These are phyloP conservation scores for Pythium chondricola DNA, from an alignment of 352 stramenopile genomes.

Conservation along the genomic window DNA sequence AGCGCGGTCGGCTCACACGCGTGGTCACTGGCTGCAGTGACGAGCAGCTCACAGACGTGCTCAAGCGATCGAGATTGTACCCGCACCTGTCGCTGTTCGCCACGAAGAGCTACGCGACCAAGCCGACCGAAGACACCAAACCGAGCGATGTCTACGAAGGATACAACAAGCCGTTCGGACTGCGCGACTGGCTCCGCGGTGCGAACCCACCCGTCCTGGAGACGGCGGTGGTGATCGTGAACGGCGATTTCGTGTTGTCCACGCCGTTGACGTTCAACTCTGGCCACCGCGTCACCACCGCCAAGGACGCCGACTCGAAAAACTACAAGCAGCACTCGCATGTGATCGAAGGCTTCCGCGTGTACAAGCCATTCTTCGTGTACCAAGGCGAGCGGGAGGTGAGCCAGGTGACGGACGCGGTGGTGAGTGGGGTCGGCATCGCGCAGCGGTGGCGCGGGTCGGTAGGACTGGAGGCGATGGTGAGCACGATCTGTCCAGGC, in stretches of 20 bases:
- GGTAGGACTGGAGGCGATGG: conserved; percentile 29
- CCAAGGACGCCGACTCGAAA: conserved; percentile 45
- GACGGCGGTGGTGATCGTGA: conserved; percentile 51
- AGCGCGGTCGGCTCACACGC: conserved; percentile 57
- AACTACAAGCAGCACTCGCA: conserved; percentile 52
- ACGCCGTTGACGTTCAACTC: conserved; percentile 55
- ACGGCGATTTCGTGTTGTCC: conserved; percentile 73
- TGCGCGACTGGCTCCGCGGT: conserved; percentile 62
- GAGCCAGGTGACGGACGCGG: conserved; percentile 30
- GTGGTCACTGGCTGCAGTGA: conserved; percentile 62
- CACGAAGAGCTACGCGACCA: conserved; percentile 41
- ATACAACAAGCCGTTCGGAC: conserved; percentile 69
- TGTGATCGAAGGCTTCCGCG: conserved; percentile 63
- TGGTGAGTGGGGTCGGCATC: conserved; percentile 37
- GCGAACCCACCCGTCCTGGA: conserved; percentile 61
- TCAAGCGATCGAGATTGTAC: conserved; percentile 21
- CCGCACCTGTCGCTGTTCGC: conserved; percentile 52
- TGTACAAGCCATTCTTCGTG: conserved; percentile 82
- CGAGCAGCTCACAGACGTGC: conserved; percentile 29
- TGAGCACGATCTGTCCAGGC: conserved; percentile 41
- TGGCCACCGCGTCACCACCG: conserved; percentile 43
- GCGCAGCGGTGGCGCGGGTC: conserved; percentile 49
- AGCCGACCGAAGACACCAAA: conserved; percentile 15
- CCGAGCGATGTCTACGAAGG: conserved; percentile 34
- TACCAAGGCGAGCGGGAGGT: conserved; percentile 44